phyloP scores from a whole-genome alignment of 2,329 filamentous ascomycete genomes.

The Fusarium globosum region DNA sequence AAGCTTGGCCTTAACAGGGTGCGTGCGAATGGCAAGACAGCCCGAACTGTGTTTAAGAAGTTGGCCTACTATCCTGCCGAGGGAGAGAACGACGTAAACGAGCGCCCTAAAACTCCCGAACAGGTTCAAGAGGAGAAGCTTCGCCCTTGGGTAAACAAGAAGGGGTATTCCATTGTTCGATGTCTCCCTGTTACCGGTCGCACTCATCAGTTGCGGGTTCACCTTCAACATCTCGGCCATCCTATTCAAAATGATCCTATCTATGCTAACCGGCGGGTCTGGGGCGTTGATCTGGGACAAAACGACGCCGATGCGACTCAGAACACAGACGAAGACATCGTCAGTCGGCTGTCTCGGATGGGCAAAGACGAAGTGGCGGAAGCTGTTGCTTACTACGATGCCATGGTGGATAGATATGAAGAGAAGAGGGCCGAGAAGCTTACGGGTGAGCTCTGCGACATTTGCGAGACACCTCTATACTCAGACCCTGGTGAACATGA shows the following conservation, averaged over 20 bases:
- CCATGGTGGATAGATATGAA: conserved; percentile 91
- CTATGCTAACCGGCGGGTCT: conserved; percentile 93
- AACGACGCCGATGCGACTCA: conserved; percentile 72
- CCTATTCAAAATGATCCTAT: conserved; percentile 98
- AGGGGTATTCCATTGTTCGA: conserved; percentile 93
- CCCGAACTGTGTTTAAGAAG: conserved; percentile 89
- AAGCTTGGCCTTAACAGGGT: conserved; percentile 95
- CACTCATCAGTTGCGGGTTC: conserved; percentile 94
- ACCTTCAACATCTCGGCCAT: conserved; percentile 92
- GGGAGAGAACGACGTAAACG: conserved; percentile 36
- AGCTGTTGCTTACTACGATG: conserved; percentile 91
- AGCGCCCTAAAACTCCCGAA: conserved; percentile 41
- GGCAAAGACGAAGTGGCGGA: conserved; percentile 93
- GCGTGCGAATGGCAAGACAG: conserved; percentile 90
- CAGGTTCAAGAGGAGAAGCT: conserved; percentile 39
- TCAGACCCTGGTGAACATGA: conserved; percentile 92
- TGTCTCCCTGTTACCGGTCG: conserved; percentile 93
- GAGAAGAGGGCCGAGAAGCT: conserved; percentile 93
- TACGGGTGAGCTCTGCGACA: conserved; percentile 82
- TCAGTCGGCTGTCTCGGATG: conserved; percentile 86
- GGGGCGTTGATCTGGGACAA: conserved; percentile 81
- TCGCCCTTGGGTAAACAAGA: conserved; percentile 62
- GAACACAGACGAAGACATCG: conserved; percentile 88
- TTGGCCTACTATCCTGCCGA: conserved; percentile 84
- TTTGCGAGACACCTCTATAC: conserved; percentile 90